Evolutionary conservation across 345 rosid genomes (phyloP).

Genomic region (Eutrema heterophyllum): DNA sequence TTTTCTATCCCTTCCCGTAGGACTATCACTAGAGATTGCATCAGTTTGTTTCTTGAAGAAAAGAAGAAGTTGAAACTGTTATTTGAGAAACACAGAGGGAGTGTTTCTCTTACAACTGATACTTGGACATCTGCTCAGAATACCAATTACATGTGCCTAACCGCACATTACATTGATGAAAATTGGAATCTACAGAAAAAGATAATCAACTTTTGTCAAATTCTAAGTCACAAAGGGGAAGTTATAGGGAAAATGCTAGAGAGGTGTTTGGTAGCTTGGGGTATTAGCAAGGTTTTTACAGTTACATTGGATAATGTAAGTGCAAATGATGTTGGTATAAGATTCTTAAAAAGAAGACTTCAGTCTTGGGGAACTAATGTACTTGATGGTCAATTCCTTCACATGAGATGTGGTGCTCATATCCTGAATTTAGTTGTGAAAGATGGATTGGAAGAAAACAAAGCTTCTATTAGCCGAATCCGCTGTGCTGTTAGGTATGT

Average conservation of each 20-base stretch:
- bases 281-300: slow-evolving; percentile 9
- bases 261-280: slow-evolving; percentile 15
- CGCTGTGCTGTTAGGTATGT: too few species aligned
- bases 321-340: not conserved
- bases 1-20: not conserved
- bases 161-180: not conserved
- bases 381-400: too few species aligned
- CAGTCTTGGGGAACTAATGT: too few species aligned
- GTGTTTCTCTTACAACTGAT: not conserved
- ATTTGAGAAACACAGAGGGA: not conserved
- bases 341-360: too few species aligned
- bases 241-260: slow-evolving; percentile 2
- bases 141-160: not conserved
- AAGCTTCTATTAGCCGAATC: too few species aligned
- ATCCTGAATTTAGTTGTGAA: too few species aligned
- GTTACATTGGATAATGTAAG: slow-evolving; percentile 10
- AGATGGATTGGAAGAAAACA: too few species aligned
- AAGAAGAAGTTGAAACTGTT: not conserved
- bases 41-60: not conserved
- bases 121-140: not conserved
- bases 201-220: not conserved
- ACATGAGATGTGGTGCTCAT: too few species aligned
- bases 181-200: not conserved
- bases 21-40: not conserved
- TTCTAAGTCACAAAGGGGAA: not conserved